Percentiles rank a stretch among this genome's conserved stretches.
phyloP scores from a whole-genome alignment of 345 rosid species.

The Balakata baccata region DNA sequence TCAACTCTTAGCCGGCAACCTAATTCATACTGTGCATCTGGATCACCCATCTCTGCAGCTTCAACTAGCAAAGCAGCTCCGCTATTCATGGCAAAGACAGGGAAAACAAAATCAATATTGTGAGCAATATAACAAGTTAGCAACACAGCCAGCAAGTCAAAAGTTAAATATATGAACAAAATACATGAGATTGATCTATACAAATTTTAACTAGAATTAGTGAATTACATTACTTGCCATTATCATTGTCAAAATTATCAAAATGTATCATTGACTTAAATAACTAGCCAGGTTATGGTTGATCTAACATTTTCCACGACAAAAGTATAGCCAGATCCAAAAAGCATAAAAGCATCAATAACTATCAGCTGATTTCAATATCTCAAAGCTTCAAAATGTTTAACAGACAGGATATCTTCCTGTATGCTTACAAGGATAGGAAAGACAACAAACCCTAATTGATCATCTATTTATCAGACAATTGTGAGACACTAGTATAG shows the following conservation, averaged over 20 bases:
- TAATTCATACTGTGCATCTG: conserved; percentile 81
- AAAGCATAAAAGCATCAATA: neutral
- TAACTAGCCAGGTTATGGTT: neutral
- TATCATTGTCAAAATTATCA: neutral
- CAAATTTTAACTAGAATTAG: neutral
- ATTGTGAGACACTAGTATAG: neutral
- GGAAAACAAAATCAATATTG: conserved; percentile 8
- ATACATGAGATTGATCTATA: neutral
- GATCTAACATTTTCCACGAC: neutral
- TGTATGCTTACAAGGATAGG: neutral
- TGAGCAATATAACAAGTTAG: neutral
- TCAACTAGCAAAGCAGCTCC: conserved; percentile 94
- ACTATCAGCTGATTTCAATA: too few relatives aligned
- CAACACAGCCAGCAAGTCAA: conserved; percentile 1
- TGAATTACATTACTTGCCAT: neutral
- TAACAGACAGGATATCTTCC: conserved; percentile 7
- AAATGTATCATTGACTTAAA: neutral
- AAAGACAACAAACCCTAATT: neutral
- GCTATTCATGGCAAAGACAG: conserved; percentile 26
- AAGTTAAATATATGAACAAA: neutral
- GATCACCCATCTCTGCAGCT: conserved; percentile 93
- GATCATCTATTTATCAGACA: neutral
- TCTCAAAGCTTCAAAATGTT: conserved; percentile 10
- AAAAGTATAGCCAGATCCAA: neutral
- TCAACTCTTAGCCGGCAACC: conserved; percentile 81